Conservation (phyloP, 345 rosid species). For the Sonneratia caseolaris region DNA sequence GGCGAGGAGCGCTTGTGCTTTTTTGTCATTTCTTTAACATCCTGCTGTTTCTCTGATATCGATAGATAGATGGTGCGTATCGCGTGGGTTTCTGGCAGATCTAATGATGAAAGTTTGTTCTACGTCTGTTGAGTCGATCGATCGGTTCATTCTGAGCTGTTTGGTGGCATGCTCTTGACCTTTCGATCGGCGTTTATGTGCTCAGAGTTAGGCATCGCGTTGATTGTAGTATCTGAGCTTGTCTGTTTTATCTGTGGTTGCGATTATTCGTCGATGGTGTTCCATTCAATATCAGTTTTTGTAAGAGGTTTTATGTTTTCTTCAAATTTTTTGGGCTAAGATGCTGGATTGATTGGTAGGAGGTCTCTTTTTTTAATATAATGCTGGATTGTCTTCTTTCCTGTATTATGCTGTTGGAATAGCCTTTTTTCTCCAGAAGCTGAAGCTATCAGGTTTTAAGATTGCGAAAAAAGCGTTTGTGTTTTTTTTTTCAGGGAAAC, state of each 20-base stretch:
- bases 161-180: neutral
- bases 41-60: neutral
- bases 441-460: neutral
- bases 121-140: neutral
- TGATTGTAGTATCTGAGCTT: neutral
- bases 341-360: neutral
- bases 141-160: neutral
- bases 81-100: neutral
- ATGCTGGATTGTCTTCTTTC: neutral
- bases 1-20: no score
- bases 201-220: neutral
- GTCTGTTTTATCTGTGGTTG: neutral
- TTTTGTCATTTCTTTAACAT: neutral
- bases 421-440: neutral
- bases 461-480: no score
- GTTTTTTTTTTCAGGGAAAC: no score
- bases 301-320: neutral
- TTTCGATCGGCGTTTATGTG: neutral
- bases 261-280: neutral
- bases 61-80: neutral
- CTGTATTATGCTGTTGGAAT: neutral
- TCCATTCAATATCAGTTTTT: neutral
- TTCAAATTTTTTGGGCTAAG: neutral
- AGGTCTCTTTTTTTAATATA: neutral
- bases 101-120: neutral